Evolutionary conservation across 768 basidiomycete genomes (phyloP), one percentile per base, ranked within the genome.

Genomic region (Boletus sp.): DNA sequence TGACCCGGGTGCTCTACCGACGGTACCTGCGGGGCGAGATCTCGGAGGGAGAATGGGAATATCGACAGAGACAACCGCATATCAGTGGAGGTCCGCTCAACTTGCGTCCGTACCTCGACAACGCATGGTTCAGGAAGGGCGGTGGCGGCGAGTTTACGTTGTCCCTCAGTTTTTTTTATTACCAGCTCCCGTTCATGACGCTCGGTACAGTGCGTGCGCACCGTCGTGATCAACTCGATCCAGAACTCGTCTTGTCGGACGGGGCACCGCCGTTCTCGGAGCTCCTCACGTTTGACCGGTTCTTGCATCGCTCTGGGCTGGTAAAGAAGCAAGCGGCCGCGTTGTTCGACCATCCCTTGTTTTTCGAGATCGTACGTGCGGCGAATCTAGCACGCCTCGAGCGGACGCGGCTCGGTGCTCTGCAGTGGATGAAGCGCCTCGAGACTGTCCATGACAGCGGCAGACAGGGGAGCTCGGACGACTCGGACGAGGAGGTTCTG

Each of bases 11-110:
- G 10, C 73, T 85, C 14, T 78, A 79, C 47, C 73, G 76, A 24
- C 75, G 71, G 39, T 81, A 78, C 57, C 59, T 79, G 15, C 73
- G 72, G 4, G 83, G 83, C 1, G 72, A 80, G n/a, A 80, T 87
- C 35, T 67, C 69, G 8, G 64, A 75, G 40, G 74, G 74, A 5
- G 84, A 87, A 64, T 85, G 84, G 84, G 73, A 74, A 24, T 76
- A 76, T 46, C 70, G 84, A 33, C 77, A 73, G 56, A 73, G 65
- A 54, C 75, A 83, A 57, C 80, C 81, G 6, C 80, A 80, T 75
- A 71, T 75, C 47, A 78, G 73, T 14, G 76, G 72, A 14, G 82
- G 81, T 5, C 83, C 82, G 10, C 61, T 82, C 17, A 84, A 79
- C 64, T 54, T 83, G 35, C 74, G 84, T 2, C 77, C 79, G 4